Conservation (phyloP, 768 basidiomycete species). For the Filobasidium wieringae region DNA sequence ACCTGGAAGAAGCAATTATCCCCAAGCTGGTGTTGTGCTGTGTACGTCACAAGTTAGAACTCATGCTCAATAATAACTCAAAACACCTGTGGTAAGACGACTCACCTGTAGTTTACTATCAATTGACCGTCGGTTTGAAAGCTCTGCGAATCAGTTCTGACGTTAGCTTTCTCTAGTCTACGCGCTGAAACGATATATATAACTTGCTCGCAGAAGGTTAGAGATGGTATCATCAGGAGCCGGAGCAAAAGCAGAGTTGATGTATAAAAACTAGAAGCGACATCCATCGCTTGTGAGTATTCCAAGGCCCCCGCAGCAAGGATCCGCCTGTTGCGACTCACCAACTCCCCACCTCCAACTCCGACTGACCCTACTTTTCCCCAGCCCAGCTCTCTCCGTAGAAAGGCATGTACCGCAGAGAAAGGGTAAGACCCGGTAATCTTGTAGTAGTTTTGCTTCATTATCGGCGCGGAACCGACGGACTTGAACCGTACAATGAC, state of each 20-base stretch:
- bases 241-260: conserved; percentile 68
- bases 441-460: conserved; percentile 98
- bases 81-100: not conserved
- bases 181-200: not conserved
- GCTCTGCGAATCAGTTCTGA: conserved; percentile 45
- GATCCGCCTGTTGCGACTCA: not conserved
- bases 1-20: no score
- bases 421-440: conserved; percentile 89
- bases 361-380: conserved; percentile 64
- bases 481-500: conserved; percentile 96
- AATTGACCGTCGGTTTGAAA: conserved; percentile 79
- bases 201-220: conserved; percentile 57
- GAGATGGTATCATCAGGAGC: conserved; percentile 72
- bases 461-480: conserved; percentile 92
- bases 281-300: not conserved
- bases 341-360: conserved; percentile 44
- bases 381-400: conserved; percentile 79
- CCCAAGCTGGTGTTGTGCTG: conserved; percentile 58
- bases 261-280: conserved; percentile 42
- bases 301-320: not conserved
- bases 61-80: not conserved
- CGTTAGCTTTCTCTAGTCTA: not conserved
- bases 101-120: conserved; percentile 81
- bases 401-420: conserved; percentile 85
- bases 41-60: not conserved